A percentile compares a stretch with the other conserved stretches of the same genome.
Evolutionary conservation across 1,284 basidiomycete genomes (phyloP).

Genomic region (Ganoderma lingzhi): DNA sequence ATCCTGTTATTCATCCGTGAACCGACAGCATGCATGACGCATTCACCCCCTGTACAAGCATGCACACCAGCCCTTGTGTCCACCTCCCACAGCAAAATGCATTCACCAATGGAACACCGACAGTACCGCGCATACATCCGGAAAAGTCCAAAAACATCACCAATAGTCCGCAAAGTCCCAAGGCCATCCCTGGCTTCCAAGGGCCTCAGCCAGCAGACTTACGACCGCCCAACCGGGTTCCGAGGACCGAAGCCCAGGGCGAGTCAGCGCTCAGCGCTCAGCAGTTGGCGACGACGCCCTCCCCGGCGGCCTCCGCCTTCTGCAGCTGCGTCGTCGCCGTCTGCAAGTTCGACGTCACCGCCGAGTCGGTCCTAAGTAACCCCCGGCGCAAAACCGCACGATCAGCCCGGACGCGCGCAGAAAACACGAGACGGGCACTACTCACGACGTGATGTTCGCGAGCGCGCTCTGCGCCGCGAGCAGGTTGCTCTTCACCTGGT

Average conservation of each 20-base stretch:
- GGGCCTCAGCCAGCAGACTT: background rate
- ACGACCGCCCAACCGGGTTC: no score
- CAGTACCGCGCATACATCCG: background rate
- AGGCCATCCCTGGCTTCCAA: background rate
- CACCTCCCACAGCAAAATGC: background rate
- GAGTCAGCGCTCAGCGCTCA: no score
- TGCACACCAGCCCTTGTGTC: no score
- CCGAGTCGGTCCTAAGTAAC: conserved; percentile 29
- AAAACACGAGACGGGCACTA: background rate
- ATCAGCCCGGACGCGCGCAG: background rate
- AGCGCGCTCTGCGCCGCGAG: conserved; percentile 43
- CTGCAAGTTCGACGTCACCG: conserved; percentile 24
- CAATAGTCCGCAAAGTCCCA: background rate
- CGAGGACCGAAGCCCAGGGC: no score
- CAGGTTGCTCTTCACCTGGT: conserved; percentile 45
- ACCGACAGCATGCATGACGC: no score
- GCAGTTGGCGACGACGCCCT: no score
- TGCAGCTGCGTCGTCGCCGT: conserved; percentile 17
- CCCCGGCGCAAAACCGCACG: background rate
- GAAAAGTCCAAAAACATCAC: background rate
- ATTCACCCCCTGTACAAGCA: no score
- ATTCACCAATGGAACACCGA: background rate
- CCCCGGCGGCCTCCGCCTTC: no score
- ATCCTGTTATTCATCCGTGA: no score
- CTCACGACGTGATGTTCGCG: conserved; percentile 44